These are phyloP conservation scores for Colletotrichum sp. DNA, from an alignment of 2,329 filamentous ascomycete genomes.

Conservation along the genomic window DNA sequence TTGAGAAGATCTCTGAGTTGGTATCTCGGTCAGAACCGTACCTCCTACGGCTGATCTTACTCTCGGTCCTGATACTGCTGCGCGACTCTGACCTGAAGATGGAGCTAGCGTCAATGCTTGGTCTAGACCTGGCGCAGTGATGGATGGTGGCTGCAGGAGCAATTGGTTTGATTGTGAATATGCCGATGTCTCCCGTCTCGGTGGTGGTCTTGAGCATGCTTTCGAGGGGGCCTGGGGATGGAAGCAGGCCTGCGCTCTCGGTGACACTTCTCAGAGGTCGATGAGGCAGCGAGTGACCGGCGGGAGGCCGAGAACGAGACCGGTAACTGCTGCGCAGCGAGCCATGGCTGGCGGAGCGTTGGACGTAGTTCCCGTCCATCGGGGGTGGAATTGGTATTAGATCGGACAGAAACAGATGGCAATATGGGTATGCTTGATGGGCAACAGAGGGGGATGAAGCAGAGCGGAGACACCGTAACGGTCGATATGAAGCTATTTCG, in stretches of 20 bases:
- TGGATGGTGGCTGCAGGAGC: conserved; percentile 35
- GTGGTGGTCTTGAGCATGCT: conserved; percentile 70
- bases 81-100: conserved; percentile 31
- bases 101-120: conserved; percentile 30
- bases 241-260: conserved; percentile 46
- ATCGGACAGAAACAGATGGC: background rate
- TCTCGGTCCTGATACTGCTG: conserved; percentile 32
- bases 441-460: background rate
- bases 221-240: conserved; percentile 59
- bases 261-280: conserved; percentile 48
- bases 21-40: conserved; percentile 56
- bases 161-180: conserved; percentile 58
- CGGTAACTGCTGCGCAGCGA: conserved; percentile 38
- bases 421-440: conserved; percentile 8
- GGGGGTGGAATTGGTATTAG: background rate
- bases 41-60: conserved; percentile 45
- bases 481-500: conserved; percentile 14
- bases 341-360: conserved; percentile 42
- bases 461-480: background rate
- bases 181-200: conserved; percentile 68
- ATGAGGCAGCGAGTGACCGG: conserved; percentile 23
- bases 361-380: conserved; percentile 33
- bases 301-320: conserved; percentile 27
- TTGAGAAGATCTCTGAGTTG: conserved; percentile 59
- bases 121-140: conserved; percentile 29